Percentiles rank a stretch among this genome's conserved stretches.
These are phyloP conservation scores for Nakazawaea populi DNA, from an alignment of 805 yeast genomes.

Conservation along the genomic window DNA sequence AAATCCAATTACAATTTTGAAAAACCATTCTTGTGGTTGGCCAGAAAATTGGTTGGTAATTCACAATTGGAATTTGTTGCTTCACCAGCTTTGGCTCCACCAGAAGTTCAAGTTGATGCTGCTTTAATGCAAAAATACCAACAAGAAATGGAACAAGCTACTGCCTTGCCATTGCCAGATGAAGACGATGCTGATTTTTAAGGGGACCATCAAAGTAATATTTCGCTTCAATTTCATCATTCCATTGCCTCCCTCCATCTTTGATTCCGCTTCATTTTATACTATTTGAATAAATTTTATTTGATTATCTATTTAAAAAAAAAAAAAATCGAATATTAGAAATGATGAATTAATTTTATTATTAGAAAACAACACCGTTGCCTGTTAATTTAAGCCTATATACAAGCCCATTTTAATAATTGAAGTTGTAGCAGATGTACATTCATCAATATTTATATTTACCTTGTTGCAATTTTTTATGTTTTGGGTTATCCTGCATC, in stretches of 20 bases:
- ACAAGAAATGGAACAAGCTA: conserved; percentile 99
- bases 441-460: conserved; percentile 4
- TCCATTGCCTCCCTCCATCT: no score
- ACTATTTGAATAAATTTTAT: no score
- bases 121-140: conserved; percentile 97
- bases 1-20: conserved; percentile 99
- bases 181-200: conserved; percentile 99
- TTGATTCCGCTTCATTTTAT: no score
- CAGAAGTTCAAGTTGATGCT: conserved; percentile 96
- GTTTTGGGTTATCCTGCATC: conserved; percentile 2
- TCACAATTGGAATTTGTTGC: conserved; percentile 98
- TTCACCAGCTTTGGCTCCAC: conserved; percentile 99
- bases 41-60: conserved; percentile 98
- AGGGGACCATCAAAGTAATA: conserved; percentile 13
- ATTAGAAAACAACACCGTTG: no score
- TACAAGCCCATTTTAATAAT: not conserved
- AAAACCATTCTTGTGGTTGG: conserved; percentile 99
- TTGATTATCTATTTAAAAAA: no score
- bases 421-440: not conserved
- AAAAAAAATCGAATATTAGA: no score
- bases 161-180: conserved; percentile 99
- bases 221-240: no score
- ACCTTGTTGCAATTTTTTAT: not conserved
- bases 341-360: no score
- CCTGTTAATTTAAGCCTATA: not conserved